Conservation (phyloP, 345 rosid genomes). For the Odontarrhena argentea region DNA sequence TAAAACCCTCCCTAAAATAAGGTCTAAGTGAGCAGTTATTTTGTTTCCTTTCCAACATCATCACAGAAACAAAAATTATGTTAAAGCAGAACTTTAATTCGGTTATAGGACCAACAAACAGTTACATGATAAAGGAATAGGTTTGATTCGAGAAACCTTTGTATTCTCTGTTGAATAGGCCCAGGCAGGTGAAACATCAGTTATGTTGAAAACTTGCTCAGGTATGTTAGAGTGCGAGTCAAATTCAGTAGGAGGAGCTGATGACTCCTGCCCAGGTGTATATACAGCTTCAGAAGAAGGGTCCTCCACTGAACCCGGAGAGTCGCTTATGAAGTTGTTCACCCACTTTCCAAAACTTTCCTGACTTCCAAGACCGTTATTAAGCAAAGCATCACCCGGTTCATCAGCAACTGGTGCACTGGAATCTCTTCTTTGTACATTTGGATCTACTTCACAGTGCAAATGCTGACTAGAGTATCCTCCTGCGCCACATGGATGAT, state of each 20-base stretch:
- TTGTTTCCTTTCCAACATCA: conserved; percentile 15
- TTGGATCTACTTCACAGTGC: conserved; percentile 37
- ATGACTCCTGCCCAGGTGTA: conserved; percentile 49
- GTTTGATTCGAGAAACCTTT: conserved; percentile 53
- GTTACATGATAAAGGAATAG: neutral
- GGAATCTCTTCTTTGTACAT: conserved; percentile 42
- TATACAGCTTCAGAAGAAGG: conserved; percentile 50
- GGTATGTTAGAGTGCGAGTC: conserved; percentile 47
- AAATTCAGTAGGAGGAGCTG: conserved; percentile 42
- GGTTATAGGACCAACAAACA: conserved; percentile 18
- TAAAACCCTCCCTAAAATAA: conserved; percentile 7
- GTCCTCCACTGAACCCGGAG: conserved; percentile 59
- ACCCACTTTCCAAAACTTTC: conserved; percentile 96
- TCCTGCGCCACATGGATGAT: conserved; percentile 38
- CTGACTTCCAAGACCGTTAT: conserved; percentile 68
- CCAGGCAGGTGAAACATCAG: conserved; percentile 86
- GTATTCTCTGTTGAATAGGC: conserved; percentile 79
- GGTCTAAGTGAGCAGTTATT: neutral
- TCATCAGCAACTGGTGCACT: conserved; percentile 41
- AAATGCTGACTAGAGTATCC: conserved; percentile 41
- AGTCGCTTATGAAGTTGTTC: conserved; percentile 54
- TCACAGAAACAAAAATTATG: neutral
- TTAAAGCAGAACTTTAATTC: conserved; percentile 15
- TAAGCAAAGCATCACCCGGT: conserved; percentile 39
- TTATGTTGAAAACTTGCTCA: conserved; percentile 65